Evolutionary conservation across 163 green algal species (phyloP).

Genomic region (Volvox carteri): DNA sequence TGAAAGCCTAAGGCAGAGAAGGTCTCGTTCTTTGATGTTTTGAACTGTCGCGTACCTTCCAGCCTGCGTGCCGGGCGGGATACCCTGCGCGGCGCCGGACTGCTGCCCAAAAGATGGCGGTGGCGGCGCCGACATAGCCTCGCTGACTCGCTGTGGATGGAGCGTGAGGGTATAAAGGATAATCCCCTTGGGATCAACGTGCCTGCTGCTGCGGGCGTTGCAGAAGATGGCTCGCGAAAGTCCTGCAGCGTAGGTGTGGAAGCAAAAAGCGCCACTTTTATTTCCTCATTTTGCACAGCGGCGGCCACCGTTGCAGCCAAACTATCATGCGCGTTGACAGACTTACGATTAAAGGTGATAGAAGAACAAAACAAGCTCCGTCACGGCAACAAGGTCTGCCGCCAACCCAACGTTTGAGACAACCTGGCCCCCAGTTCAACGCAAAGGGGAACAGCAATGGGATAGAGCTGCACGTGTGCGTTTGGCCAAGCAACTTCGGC

Average conservation of each 20-base stretch:
- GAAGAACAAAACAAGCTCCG: background rate
- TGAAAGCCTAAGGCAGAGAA: too few relatives aligned
- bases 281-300: background rate
- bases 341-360: background rate
- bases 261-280: background rate
- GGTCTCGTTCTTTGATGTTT: too few relatives aligned
- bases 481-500: background rate
- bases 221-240: background rate
- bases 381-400: constrained; percentile 2
- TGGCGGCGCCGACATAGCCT: constrained; percentile 26
- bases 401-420: constrained; percentile 19
- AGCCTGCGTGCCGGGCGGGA: background rate
- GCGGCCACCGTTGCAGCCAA: background rate
- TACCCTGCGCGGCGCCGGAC: background rate
- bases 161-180: background rate
- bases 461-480: background rate
- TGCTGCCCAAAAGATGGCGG: background rate
- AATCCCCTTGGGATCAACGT: background rate
- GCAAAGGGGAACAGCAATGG: background rate
- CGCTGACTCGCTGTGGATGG: background rate
- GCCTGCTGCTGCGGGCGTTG: background rate
- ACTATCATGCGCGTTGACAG: background rate
- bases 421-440: background rate
- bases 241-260: background rate
- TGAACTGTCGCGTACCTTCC: constrained; percentile 5